Percentiles rank a stretch among this genome's conserved stretches.
Evolutionary conservation across 768 basidiomycete genomes (phyloP).

Genomic region (Mycena rosella): DNA sequence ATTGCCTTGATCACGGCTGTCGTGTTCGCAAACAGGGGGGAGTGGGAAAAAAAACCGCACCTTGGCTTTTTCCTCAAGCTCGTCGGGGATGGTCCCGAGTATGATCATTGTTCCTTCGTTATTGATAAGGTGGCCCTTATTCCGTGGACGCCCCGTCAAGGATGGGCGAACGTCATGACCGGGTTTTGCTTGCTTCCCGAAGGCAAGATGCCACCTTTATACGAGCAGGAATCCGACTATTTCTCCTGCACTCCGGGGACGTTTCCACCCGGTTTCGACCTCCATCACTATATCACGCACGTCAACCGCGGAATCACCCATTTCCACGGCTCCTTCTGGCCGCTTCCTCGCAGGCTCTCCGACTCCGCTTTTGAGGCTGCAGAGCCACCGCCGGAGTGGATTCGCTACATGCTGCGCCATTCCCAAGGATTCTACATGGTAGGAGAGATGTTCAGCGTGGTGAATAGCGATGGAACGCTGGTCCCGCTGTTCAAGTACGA

Average conservation of each 20-base stretch:
- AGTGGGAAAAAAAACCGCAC: background rate
- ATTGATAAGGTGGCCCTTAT: too few relatives aligned
- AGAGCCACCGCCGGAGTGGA: background rate
- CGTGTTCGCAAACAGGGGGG: background rate
- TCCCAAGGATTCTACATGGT: background rate
- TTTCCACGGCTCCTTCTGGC: conserved; percentile 12
- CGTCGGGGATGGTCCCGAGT: background rate
- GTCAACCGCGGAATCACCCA: conserved; percentile 1
- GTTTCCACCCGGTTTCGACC: background rate
- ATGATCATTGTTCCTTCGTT: too few relatives aligned
- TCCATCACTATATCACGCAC: conserved; percentile 7
- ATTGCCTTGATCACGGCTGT: background rate
- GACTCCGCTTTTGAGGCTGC: conserved; percentile 1
- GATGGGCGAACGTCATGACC: too few relatives aligned
- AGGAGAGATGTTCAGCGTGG: too few relatives aligned
- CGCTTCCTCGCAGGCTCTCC: background rate
- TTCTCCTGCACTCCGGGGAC: background rate
- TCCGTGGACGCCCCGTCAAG: too few relatives aligned
- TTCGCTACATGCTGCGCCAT: background rate
- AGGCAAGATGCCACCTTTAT: too few relatives aligned
- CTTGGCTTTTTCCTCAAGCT: background rate
- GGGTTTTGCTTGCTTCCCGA: too few relatives aligned
- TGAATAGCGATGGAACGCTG: too few relatives aligned
- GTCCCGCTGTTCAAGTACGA: too few relatives aligned
- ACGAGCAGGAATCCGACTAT: background rate